Base-by-base conservation (phyloP, 495 filamentous ascomycete genomes). In the Tuber magnatum region DNA sequence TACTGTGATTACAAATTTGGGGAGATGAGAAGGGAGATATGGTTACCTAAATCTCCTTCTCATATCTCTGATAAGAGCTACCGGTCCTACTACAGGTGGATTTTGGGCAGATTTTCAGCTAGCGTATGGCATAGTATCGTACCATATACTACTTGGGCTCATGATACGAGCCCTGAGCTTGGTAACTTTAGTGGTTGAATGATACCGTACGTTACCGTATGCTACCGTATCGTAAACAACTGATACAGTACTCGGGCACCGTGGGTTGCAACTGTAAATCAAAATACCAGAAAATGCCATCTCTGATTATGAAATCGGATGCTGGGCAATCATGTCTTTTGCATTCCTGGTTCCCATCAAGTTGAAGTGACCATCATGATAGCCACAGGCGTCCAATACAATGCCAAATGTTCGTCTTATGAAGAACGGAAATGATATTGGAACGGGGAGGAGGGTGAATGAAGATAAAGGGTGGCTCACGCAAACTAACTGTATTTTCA, bases 371-470 rank as follows among this genome's bases (percentile, higher is more conserved):
- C 2, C 6, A n/a, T 10, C 7, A 1, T n/a, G 2, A n/a, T 51
- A n/a, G 8, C 0, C 8, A 51, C 2, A 51, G 8, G 48, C 6
- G 48, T 22, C 22, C 6, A 2, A 0, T 0, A 2, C 2, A 3
- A 22, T n/a, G 9, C 7, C 22, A 9, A 9, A 9, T 9, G 1
- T 48, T 24, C 0, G 5, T 9, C 6, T 7, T 24, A 24, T 24
- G 22, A 48, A 48, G 24, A 24, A 24, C 1, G 9, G 20, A 24
- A 8, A 24, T 9, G 7, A 9, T 0, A 51, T 48, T 48, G 1
- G 46, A 48, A 48, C 22, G 22, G 0, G 9, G 9, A 24, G 7
- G 18, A 22, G 5, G 18, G 16, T 24, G 24, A 48, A 48, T 24
- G 22, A 24, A 48, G 46, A 24, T 24, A 24, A 8, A 24, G 9